Base-by-base conservation (phyloP, 768 basidiomycete genomes). In the Kwoniella sp. region DNA sequence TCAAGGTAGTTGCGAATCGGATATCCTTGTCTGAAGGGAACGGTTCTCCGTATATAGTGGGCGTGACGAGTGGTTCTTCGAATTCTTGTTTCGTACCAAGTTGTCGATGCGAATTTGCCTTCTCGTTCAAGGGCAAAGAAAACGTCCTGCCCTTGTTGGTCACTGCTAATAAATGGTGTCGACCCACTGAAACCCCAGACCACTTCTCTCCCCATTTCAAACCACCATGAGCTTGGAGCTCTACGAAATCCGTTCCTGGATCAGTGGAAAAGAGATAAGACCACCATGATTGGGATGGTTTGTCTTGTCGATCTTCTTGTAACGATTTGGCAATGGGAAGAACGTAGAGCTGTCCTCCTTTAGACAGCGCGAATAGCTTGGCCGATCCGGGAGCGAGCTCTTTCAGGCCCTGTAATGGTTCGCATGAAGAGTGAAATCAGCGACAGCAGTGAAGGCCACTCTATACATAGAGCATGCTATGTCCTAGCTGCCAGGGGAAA, bases 41-140 rank as follows among this genome's bases (percentile, higher is more conserved):
- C 10, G 53, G 22, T 19, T 52, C 57, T 8, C 62, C 62, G 24
- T 52, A 26, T 9, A 64, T 57, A 26, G 68, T 68, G 63, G 67
- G 57, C 24, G 52, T 46, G 55, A 64, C 1, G 48, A 36, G 15
- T 24, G 81, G 70, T 33, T 79, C 77, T 1, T 89, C 82, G 54
- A 85, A 81, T 53, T 88, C 83, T 65, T 85, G 86, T 27, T 87
- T 85, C 68, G 90, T 83, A 7, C 92, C 93, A 8, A 97, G 86
- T 76, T 96, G 93, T 1, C 90, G 90, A 74, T 87, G 85, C 0
- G 84, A 81, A 79, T 97, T 97, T 27, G 89, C 92, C 9, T 84
- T 77, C 67, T 86, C 86, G 67, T 85, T 86, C 47, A 90, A 82
- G 0, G 93, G 90, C 72, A 91, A 86, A 1, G 87, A 85, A 75